A percentile compares a stretch with the other conserved stretches of the same genome.
Evolutionary conservation across 2,329 filamentous ascomycete species (phyloP).

Genomic region (Purpureocillium takamizusanense): DNA sequence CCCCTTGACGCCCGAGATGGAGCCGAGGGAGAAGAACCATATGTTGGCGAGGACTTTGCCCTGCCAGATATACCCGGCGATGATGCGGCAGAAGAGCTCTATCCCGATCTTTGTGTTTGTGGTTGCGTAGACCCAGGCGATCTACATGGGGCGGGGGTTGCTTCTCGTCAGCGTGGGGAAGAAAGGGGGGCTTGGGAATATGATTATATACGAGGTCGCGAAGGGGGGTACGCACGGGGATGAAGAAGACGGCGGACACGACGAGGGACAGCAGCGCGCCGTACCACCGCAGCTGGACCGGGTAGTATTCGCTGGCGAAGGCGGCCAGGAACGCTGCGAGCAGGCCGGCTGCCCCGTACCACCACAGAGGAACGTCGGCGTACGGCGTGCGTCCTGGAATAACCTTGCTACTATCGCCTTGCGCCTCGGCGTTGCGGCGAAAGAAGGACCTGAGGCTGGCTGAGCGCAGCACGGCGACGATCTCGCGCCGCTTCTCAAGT

Average conservation of each 20-base stretch:
- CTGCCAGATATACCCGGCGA: slow-evolving; percentile 35
- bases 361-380: slow-evolving; percentile 13
- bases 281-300: slow-evolving; percentile 21
- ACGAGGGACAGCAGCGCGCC: slow-evolving; percentile 17
- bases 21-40: slow-evolving; percentile 27
- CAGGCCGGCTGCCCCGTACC: slow-evolving; percentile 12
- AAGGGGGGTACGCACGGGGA: slow-evolving; percentile 12
- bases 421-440: no score
- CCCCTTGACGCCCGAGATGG: slow-evolving; percentile 31
- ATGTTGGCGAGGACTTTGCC: slow-evolving; percentile 30
- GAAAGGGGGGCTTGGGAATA: no score
- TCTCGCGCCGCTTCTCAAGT: slow-evolving; percentile 18
- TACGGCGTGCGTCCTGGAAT: slow-evolving; percentile 5
- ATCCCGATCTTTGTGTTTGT: slow-evolving; percentile 34
- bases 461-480: slow-evolving; percentile 2
- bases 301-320: slow-evolving; percentile 20
- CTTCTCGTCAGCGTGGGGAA: no score
- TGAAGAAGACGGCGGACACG: slow-evolving; percentile 18
- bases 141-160: no score
- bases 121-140: slow-evolving; percentile 25
- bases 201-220: no score
- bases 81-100: slow-evolving; percentile 30
- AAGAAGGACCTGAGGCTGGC: no score
- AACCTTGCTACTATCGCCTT: no score
- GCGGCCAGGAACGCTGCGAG: slow-evolving; percentile 16